phyloP scores from a whole-genome alignment of 495 filamentous ascomycete genomes.

The Aspergillus asperescens region DNA sequence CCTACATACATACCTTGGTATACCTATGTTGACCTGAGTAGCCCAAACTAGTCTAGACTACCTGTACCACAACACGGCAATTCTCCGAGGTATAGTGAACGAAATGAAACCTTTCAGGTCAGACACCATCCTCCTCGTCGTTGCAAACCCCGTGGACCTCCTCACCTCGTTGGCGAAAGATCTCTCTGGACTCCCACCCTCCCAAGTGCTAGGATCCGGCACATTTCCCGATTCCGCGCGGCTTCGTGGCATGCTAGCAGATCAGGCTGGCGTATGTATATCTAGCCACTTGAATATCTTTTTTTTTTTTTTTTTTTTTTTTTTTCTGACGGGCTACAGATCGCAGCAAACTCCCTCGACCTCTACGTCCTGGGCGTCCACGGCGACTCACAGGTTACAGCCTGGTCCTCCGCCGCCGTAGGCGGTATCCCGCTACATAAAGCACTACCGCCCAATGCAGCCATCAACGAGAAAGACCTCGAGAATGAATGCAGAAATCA shows the following conservation, averaged over 20 bases:
- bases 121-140: slow-evolving; percentile 37
- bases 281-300: no score
- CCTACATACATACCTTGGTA: no score
- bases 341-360: slow-evolving; percentile 33
- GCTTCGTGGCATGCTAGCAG: slow-evolving; percentile 33
- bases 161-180: slow-evolving; percentile 38
- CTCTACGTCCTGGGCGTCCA: slow-evolving; percentile 41
- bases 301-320: no score
- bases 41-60: slow-evolving; percentile 39
- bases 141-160: slow-evolving; percentile 46
- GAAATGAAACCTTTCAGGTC: slow-evolving; percentile 34
- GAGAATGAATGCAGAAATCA: background rate
- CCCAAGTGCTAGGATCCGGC: slow-evolving; percentile 39
- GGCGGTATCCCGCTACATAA: slow-evolving; percentile 15
- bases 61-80: slow-evolving; percentile 36
- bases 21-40: background rate
- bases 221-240: slow-evolving; percentile 37
- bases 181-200: slow-evolving; percentile 30
- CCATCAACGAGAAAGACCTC: background rate
- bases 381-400: slow-evolving; percentile 38
- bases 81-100: slow-evolving; percentile 31
- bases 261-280: slow-evolving; percentile 26
- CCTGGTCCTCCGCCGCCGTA: slow-evolving; percentile 36
- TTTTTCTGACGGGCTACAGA: no score
- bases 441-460: background rate